Percentiles rank a stretch among this genome's conserved stretches.
phyloP scores from a whole-genome alignment of 2,329 filamentous ascomycete genomes.

The Helicocarpus griseus region DNA sequence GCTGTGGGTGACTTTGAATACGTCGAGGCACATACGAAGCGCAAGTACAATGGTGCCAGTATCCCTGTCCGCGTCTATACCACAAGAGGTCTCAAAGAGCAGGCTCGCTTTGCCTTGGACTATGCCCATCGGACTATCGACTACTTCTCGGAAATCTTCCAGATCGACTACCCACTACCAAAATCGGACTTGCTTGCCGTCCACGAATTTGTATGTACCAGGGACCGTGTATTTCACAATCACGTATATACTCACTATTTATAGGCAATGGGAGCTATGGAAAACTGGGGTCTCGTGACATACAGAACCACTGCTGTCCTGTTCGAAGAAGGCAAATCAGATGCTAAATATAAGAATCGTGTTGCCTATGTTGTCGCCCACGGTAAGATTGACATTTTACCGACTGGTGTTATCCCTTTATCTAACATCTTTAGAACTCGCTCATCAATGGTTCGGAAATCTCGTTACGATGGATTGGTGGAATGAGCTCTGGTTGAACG shows the following conservation, averaged over 20 bases:
- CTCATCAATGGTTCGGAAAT: conserved; percentile 94
- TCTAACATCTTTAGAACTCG: conserved; percentile 52
- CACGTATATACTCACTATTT: background rate
- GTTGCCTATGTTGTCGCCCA: conserved; percentile 98
- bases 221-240: no score
- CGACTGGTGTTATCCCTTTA: conserved; percentile 2
- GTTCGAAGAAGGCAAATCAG: conserved; percentile 89
- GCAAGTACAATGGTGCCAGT: conserved; percentile 82
- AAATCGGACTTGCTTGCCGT: conserved; percentile 87
- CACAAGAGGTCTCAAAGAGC: conserved; percentile 84
- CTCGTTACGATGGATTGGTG: conserved; percentile 96
- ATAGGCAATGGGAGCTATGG: conserved; percentile 63
- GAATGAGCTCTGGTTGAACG: conserved; percentile 88
- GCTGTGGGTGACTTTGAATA: conserved; percentile 96
- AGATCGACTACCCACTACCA: conserved; percentile 83
- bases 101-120: conserved; percentile 79
- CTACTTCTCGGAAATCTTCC: conserved; percentile 90
- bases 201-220: conserved; percentile 93
- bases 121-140: conserved; percentile 91
- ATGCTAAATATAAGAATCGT: conserved; percentile 81
- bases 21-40: conserved; percentile 79
- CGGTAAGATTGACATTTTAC: conserved; percentile 26
- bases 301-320: conserved; percentile 91
- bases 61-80: conserved; percentile 94
- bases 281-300: conserved; percentile 94